These are phyloP conservation scores for Euphrasia arctica DNA, from an alignment of 305 asterid species.

Conservation along the genomic window DNA sequence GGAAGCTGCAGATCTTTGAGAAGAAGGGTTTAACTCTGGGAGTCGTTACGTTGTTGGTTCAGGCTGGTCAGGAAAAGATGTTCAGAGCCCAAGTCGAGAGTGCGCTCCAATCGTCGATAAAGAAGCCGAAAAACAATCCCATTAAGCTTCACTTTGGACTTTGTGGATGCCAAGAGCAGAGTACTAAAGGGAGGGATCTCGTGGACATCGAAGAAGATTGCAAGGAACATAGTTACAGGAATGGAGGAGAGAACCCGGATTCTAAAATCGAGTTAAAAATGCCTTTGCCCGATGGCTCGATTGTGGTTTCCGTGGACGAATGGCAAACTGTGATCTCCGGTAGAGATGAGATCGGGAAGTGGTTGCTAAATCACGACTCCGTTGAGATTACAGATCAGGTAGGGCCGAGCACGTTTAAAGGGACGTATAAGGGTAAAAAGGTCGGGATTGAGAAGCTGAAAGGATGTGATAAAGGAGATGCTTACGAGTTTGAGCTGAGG, in stretches of 20 bases:
- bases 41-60: slow-evolving; percentile 57
- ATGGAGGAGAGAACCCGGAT: slow-evolving; percentile 51
- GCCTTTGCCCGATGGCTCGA: slow-evolving; percentile 64
- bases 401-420: slow-evolving; percentile 68
- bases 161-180: slow-evolving; percentile 91
- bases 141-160: slow-evolving; percentile 89
- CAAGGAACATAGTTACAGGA: slow-evolving; percentile 51
- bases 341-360: slow-evolving; percentile 58
- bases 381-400: slow-evolving; percentile 70
- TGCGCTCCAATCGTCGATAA: slow-evolving; percentile 65
- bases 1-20: slow-evolving; percentile 88
- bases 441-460: slow-evolving; percentile 83
- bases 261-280: slow-evolving; percentile 44
- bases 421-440: slow-evolving; percentile 65
- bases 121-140: slow-evolving; percentile 65
- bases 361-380: slow-evolving; percentile 65
- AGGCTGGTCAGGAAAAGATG: slow-evolving; percentile 69
- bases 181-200: slow-evolving; percentile 56
- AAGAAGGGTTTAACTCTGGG: slow-evolving; percentile 89
- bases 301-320: slow-evolving; percentile 76
- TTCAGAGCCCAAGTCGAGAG: slow-evolving; percentile 71
- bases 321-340: slow-evolving; percentile 93
- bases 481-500: slow-evolving; percentile 77
- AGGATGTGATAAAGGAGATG: slow-evolving; percentile 92
- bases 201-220: slow-evolving; percentile 65